These are phyloP conservation scores for Domatiomyces globalis DNA, from an alignment of 2,329 filamentous ascomycete genomes.

Conservation along the genomic window DNA sequence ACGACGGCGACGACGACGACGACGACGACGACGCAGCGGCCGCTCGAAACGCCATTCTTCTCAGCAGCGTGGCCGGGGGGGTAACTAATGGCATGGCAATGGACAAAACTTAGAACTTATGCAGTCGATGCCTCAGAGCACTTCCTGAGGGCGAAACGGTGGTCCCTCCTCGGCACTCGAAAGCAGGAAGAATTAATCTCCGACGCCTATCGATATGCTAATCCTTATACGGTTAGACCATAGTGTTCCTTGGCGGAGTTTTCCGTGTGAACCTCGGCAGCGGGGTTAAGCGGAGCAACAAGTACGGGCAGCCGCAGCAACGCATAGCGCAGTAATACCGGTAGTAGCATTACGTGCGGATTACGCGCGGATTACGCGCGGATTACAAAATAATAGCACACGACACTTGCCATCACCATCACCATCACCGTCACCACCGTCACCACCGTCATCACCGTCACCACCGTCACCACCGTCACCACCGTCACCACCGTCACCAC, in stretches of 20 bases:
- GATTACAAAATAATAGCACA: no score
- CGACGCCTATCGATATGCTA: neutral
- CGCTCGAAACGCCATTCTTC: neutral
- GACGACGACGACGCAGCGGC: neutral
- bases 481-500: no score
- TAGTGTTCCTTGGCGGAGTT: neutral
- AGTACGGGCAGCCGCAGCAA: neutral
- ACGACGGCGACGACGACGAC: constrained; percentile 1
- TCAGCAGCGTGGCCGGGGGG: neutral
- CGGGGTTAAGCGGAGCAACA: neutral
- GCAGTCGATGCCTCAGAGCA: neutral
- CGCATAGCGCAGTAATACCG: neutral
- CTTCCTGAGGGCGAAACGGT: neutral
- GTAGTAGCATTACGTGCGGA: no score
- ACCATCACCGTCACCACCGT: no score
- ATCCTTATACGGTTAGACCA: neutral
- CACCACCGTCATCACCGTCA: no score
- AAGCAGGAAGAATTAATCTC: no score
- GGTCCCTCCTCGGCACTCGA: no score
- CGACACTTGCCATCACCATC: no score
- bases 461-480: no score
- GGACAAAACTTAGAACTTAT: neutral
- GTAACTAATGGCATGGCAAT: neutral
- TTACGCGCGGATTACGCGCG: no score
- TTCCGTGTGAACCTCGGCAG: neutral